Base-by-base conservation (phyloP, 805 yeast species). In the Candida ovalis region DNA sequence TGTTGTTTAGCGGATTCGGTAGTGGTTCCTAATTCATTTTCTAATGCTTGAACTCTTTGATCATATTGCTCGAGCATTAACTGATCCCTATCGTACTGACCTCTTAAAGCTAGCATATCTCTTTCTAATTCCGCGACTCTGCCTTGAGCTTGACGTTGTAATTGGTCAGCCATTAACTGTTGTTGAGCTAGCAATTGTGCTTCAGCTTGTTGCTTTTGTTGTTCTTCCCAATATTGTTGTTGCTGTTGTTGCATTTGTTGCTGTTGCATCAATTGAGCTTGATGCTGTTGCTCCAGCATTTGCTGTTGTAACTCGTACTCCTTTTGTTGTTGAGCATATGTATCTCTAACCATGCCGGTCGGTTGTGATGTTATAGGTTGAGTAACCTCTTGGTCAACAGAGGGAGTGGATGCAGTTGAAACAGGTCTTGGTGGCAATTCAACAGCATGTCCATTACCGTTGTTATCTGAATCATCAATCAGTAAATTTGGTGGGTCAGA, bases 71-170 rank as follows among this genome's bases (percentile, higher is more conserved):
- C 88, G 46, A 91, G 74, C 70, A 91, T 72, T 55, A 80, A 73
- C 64, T 88, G 96, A 63, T 88, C 96, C 56, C 82, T 86, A 55
- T 90, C 96, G 60, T 86, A 88, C 60, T 89, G 96, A 33, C 84
- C 87, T 55, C 83, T 79, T 54, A 89, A 72, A 53, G 82, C 78
- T 35, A 87, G 70, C 43, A 91, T 66, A 62, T 90, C 96, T 56
- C 88, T 84, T 63, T 90, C 96, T 46, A 88, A 72, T 54, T 87
- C 91, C 0, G 91, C 82, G 28, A 82, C 88, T 52, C 88, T 76
- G 25, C 90, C 89, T 60, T 86, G 88, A 8, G 85, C 82, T 57
- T 86, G 91, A 46, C 78, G 78, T 45, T 86, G 86, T 51, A 80
- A 70, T 63, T 87, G 94, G 44, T 80, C 82, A 47, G 81, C 79